Evolutionary conservation across 495 filamentous ascomycete species (phyloP), one percentile per base, ranked within the genome.

Genomic region (Achaetomiella virescens): DNA sequence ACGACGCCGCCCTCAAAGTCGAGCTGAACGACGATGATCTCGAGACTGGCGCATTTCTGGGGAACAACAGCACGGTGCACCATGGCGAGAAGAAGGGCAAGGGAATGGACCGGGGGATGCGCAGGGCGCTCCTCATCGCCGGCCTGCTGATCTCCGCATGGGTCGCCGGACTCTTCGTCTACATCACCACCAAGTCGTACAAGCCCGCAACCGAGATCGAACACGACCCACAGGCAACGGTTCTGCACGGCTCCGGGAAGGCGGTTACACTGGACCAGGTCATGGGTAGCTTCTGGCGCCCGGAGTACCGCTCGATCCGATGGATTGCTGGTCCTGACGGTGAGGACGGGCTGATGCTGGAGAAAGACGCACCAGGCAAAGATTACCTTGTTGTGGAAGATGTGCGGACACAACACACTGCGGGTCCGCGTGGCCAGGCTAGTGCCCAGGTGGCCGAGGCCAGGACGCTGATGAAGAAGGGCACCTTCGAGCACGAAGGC

Each of bases 351-450:
- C 74, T 97, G 24, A 66, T 96, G 41, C 75, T 97, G 22, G 87
- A 95, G 68, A 70, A 74, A 60, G 79, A 76, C 36, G 75, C 68
- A 15, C 54, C 64, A 7, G 80, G 76, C 6, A 78, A 86, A 52
- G 86, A 85, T 42, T 96, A 84, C 61, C 75, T 96, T 22, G 82
- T 90, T 2, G 88, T 96, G n/a, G 87, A 96, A 64, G 90, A 96
- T 68, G 84, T 97, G 52, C 78, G 86, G 42, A 71, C 77, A 5
- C 66, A 73, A 52, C 60, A 71, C 54, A 59, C 65, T 21, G 65
- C 66, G 3, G 68, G 57, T 5, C 49, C 56, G 2, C 59, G 54
- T 18, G 62, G 68, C 31, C 55, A 72, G 14, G 60, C 65, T 14
- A 65, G 68, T 40, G 63, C 73, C 5, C 69, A 74, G 38, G 65